These are phyloP conservation scores for Lactifluus volemus DNA, from an alignment of 768 basidiomycete species.

Conservation along the genomic window DNA sequence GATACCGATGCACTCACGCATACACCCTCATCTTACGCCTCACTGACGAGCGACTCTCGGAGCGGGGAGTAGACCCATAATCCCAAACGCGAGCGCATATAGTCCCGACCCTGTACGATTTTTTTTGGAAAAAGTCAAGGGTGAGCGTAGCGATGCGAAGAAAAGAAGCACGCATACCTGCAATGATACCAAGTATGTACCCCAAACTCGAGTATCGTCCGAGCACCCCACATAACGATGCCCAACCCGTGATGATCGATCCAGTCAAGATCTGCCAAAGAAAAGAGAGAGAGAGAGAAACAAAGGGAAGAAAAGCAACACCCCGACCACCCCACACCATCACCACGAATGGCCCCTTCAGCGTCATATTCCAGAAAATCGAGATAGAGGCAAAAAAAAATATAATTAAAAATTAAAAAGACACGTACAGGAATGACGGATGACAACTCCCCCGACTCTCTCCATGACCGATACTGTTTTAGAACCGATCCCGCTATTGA, in stretches of 20 bases:
- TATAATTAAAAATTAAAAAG: not conserved
- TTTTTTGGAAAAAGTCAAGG: not conserved
- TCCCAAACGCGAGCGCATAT: conserved; percentile 63
- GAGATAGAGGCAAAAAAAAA: too few relatives aligned
- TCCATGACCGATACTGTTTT: conserved; percentile 65
- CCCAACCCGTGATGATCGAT: conserved; percentile 64
- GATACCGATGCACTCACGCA: not conserved
- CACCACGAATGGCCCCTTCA: not conserved
- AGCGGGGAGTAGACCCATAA: conserved; percentile 63
- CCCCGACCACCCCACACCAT: too few relatives aligned
- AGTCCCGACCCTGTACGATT: conserved; percentile 48
- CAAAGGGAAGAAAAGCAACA: not conserved
- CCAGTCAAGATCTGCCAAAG: conserved; percentile 40
- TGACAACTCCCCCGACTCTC: conserved; percentile 59
- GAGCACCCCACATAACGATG: conserved; percentile 49
- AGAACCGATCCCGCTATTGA: not conserved
- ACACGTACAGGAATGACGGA: conserved; percentile 49
- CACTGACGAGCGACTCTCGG: conserved; percentile 28
- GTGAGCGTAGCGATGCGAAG: conserved; percentile 29
- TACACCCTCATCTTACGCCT: not conserved
- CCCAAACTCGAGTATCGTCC: conserved; percentile 63
- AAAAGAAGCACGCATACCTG: conserved; percentile 18
- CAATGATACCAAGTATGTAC: conserved; percentile 52
- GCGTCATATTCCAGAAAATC: not conserved
- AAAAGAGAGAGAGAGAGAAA: not conserved